Evolutionary conservation across 495 filamentous ascomycete species (phyloP).

Genomic region (Talaromyces thailandensis): DNA sequence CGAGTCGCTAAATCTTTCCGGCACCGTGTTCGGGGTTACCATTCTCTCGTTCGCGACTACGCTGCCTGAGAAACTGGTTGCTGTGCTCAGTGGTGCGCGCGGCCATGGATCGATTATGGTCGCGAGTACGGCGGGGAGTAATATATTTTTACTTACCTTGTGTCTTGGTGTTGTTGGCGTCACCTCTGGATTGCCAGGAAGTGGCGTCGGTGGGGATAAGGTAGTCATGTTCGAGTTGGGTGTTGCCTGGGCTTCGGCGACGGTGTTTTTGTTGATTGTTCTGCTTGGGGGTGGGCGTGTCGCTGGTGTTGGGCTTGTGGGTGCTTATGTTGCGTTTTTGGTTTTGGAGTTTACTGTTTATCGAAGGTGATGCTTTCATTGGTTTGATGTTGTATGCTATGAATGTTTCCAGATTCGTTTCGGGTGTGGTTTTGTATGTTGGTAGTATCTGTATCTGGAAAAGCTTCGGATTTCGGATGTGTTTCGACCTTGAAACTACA

Average conservation of each 20-base stretch:
- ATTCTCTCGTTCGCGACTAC: slow-evolving; percentile 49
- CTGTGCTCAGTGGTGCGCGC: slow-evolving; percentile 33
- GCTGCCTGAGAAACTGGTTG: slow-evolving; percentile 46
- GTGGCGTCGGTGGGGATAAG: slow-evolving; percentile 3
- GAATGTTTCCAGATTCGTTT: too few relatives aligned
- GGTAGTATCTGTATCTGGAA: too few relatives aligned
- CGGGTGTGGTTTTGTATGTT: neutral
- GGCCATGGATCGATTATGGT: slow-evolving; percentile 42
- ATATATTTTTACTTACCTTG: slow-evolving; percentile 45
- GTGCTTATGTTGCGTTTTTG: slow-evolving; percentile 29
- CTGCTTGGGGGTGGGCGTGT: slow-evolving; percentile 21
- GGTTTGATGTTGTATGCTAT: neutral
- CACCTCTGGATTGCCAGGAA: slow-evolving; percentile 12
- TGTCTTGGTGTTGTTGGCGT: slow-evolving; percentile 37
- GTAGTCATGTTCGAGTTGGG: slow-evolving; percentile 22
- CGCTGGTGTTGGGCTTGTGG: slow-evolving; percentile 27
- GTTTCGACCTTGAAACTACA: neutral
- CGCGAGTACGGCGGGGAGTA: slow-evolving; percentile 45
- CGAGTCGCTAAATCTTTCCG: slow-evolving; percentile 30
- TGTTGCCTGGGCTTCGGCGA: slow-evolving; percentile 24
- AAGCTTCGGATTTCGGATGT: too few relatives aligned
- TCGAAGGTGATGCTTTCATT: slow-evolving; percentile 4
- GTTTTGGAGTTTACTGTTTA: slow-evolving; percentile 28
- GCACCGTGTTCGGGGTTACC: slow-evolving; percentile 40
- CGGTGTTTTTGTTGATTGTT: slow-evolving; percentile 19